Evolutionary conservation across 2,329 filamentous ascomycete species (phyloP).

Genomic region (Pezicula carpinea): DNA sequence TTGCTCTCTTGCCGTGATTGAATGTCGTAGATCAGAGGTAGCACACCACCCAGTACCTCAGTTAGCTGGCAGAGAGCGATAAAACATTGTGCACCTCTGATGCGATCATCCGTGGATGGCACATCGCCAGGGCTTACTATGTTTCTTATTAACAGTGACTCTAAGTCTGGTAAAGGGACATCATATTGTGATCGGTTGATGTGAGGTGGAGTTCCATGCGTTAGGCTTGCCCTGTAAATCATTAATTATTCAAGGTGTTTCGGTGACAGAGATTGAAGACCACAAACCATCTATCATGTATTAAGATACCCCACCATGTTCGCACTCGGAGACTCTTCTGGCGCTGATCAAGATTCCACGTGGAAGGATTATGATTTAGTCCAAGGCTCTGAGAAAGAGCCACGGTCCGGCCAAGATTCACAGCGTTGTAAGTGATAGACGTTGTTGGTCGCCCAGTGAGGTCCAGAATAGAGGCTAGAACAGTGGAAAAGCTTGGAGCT

Average conservation of each 20-base stretch:
- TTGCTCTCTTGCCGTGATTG: slow-evolving; percentile 1
- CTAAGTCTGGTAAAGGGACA: slow-evolving; percentile 14
- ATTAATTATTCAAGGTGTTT: not conserved
- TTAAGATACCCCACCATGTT: slow-evolving; percentile 51
- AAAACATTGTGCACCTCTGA: slow-evolving; percentile 11
- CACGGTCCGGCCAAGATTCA: slow-evolving; percentile 45
- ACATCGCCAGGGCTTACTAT: not conserved
- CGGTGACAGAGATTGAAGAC: not conserved
- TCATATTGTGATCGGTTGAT: slow-evolving; percentile 17
- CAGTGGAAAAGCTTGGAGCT: slow-evolving; percentile 52
- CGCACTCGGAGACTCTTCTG: slow-evolving; percentile 48
- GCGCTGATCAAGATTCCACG: slow-evolving; percentile 45
- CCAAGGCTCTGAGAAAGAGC: slow-evolving; percentile 50
- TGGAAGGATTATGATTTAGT: slow-evolving; percentile 46
- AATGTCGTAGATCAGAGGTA: slow-evolving; percentile 15
- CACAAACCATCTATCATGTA: slow-evolving; percentile 50
- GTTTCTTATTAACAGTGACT: slow-evolving; percentile 7
- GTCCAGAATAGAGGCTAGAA: slow-evolving; percentile 54
- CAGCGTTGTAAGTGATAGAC: slow-evolving; percentile 53
- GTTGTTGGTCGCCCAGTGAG: slow-evolving; percentile 55
- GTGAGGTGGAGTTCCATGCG: slow-evolving; percentile 18
- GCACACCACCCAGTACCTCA: slow-evolving; percentile 15
- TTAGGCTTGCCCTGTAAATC: slow-evolving; percentile 17
- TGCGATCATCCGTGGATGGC: not conserved
- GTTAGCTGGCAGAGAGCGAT: slow-evolving; percentile 16